phyloP scores from a whole-genome alignment of 2,329 filamentous ascomycete species.

The Cladophialophora immunda region DNA sequence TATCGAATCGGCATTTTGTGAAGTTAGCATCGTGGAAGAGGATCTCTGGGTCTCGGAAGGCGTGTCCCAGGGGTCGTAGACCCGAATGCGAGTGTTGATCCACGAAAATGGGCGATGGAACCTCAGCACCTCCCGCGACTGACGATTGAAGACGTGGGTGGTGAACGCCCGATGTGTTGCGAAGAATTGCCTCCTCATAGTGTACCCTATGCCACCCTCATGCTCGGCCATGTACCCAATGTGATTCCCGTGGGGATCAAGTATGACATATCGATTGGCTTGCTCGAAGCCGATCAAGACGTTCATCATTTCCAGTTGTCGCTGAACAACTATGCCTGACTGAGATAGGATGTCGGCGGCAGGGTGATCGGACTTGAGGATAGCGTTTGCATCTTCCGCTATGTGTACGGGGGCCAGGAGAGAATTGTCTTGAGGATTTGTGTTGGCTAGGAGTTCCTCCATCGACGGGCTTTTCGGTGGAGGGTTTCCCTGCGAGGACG shows the following conservation, averaged over 20 bases:
- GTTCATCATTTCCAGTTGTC: conserved; percentile 73
- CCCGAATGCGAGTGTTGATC: conserved; percentile 67
- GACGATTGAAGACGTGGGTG: conserved; percentile 69
- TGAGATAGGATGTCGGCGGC: conserved; percentile 67
- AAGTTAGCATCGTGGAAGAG: conserved; percentile 45
- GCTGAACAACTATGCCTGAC: conserved; percentile 68
- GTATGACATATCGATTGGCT: conserved; percentile 71
- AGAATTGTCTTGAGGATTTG: conserved; percentile 56
- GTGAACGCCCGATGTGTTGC: conserved; percentile 70
- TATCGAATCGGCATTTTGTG: conserved; percentile 45
- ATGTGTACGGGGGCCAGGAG: conserved; percentile 69
- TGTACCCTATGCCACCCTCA: conserved; percentile 66
- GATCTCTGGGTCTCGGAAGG: conserved; percentile 38
- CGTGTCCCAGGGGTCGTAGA: conserved; percentile 62
- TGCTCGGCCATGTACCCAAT: conserved; percentile 72
- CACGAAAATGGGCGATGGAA: conserved; percentile 71
- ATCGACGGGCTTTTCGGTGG: conserved; percentile 51
- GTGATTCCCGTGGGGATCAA: conserved; percentile 70
- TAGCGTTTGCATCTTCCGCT: conserved; percentile 66
- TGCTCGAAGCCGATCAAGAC: conserved; percentile 72
- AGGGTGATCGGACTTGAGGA: conserved; percentile 67
- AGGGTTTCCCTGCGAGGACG: conserved; percentile 10
- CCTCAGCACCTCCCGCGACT: conserved; percentile 67
- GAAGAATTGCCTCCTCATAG: conserved; percentile 67
- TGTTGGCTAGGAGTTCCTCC: conserved; percentile 50